These are phyloP conservation scores for Hyphodiscus hymeniophilus DNA, from an alignment of 495 filamentous ascomycete genomes.

Conservation along the genomic window DNA sequence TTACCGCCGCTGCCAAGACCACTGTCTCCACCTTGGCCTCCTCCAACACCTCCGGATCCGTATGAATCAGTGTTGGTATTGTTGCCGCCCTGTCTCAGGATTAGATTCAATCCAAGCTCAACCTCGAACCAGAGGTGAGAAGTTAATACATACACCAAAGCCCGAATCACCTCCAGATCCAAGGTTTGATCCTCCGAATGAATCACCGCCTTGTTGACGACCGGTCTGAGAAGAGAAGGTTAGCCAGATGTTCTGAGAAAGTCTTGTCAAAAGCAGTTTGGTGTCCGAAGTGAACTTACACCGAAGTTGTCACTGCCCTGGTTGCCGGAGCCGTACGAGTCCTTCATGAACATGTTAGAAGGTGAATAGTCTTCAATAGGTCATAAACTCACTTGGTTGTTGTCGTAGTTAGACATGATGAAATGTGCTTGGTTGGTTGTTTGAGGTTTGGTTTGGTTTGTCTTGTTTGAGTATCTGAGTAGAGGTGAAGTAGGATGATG, in stretches of 20 bases:
- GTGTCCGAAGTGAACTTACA: conserved; percentile 10
- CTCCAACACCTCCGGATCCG: not conserved
- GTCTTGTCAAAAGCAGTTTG: conserved; percentile 8
- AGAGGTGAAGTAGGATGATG: not conserved
- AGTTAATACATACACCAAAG: not conserved
- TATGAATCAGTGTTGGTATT: conserved; percentile 5
- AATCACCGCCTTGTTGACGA: not conserved
- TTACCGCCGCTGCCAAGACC: not conserved
- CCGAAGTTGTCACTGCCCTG: conserved; percentile 18
- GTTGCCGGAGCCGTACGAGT: conserved; percentile 9
- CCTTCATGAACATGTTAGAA: conserved; percentile 8
- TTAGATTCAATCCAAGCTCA: not conserved
- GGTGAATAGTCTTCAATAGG: conserved; percentile 13
- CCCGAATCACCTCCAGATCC: conserved; percentile 2
- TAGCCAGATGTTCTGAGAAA: not conserved
- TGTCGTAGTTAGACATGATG: conserved; percentile 25
- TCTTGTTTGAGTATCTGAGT: no score
- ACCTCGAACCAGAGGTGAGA: not conserved
- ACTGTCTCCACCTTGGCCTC: not conserved
- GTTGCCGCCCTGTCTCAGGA: conserved; percentile 2
- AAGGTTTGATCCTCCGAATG: not conserved
- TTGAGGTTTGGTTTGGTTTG: no score
- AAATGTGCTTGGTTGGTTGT: not conserved
- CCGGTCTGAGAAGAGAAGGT: conserved; percentile 10
- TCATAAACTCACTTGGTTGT: conserved; percentile 19